Base-by-base conservation (phyloP, 306 rosid genomes). In the Biancaea sappan region DNA sequence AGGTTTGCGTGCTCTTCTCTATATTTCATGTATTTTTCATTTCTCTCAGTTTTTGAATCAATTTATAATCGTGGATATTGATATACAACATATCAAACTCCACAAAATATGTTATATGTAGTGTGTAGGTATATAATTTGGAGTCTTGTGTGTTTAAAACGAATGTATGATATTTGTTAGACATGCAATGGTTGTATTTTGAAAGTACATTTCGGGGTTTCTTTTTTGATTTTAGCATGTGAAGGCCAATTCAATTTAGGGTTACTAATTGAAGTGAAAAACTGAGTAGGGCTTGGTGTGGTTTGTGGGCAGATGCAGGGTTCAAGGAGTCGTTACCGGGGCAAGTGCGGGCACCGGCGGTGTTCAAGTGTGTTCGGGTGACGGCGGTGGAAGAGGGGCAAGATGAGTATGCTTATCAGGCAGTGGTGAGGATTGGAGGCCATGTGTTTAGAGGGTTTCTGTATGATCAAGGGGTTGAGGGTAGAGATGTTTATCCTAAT, bases 331-430 rank as follows among this genome's bases (percentile, higher is more conserved):
- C 84, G 16, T 75, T 94, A 77, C 98, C 97, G 0, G 89, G 97
- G 0, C 98, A 94, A 80, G 86, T 94, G 48, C 87, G 96, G 12
- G 96, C 86, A 19, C 84, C 87, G 21, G 98, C 98, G 4, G 94
- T 90, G 41, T 94, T 94, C 90, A 94, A 94, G 90, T 94, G 98
- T 73, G 98, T 94, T 8, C 66, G 90, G 69, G 98, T 94, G 51
- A 88, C 98, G 4, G 89, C 96, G 4, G 86, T 94, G 82, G 97
- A 94, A 0, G 97, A 89, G 21, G 97, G 94, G 0, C 85, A 90
- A 26, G 98, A 85, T 35, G 91, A 94, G 85, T 88, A 74, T 46
- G 98, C 97, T 0, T 94, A 94, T 74, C 97, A 94, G 28, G 94
- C 97, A 0, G 89, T 83, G 10, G 98, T 94, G 18, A 94, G 84